phyloP scores from a whole-genome alignment of 768 basidiomycete genomes.

The Suillus subluteus region DNA sequence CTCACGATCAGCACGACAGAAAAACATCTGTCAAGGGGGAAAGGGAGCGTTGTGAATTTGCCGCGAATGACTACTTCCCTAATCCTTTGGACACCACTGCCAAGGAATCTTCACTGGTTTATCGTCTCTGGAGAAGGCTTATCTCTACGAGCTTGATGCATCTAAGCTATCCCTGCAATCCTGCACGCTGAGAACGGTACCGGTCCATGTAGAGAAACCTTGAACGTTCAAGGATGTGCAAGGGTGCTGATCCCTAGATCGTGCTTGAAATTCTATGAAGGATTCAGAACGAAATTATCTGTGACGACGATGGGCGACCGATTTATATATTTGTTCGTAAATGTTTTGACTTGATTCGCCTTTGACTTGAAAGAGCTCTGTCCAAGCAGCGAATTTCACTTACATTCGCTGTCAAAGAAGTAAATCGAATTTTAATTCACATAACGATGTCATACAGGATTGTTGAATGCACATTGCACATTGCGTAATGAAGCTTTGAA shows the following conservation, averaged over 20 bases:
- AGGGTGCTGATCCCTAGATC: background rate
- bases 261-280: background rate
- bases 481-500: too few species aligned
- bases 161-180: background rate
- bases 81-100: background rate
- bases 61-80: background rate
- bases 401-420: background rate
- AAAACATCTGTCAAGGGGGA: background rate
- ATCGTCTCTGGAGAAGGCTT: background rate
- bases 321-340: background rate
- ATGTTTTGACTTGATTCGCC: background rate
- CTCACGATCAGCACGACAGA: background rate
- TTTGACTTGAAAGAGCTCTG: background rate
- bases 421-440: background rate
- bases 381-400: background rate
- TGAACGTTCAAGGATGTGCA: background rate
- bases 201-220: background rate
- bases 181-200: background rate
- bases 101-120: background rate
- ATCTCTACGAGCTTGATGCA: background rate
- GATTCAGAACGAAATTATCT: background rate
- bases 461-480: background rate
- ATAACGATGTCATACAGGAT: background rate
- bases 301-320: background rate
- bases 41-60: background rate